These are phyloP conservation scores for Exophiala oligosperma DNA, from an alignment of 2,329 filamentous ascomycete species.

Conservation along the genomic window DNA sequence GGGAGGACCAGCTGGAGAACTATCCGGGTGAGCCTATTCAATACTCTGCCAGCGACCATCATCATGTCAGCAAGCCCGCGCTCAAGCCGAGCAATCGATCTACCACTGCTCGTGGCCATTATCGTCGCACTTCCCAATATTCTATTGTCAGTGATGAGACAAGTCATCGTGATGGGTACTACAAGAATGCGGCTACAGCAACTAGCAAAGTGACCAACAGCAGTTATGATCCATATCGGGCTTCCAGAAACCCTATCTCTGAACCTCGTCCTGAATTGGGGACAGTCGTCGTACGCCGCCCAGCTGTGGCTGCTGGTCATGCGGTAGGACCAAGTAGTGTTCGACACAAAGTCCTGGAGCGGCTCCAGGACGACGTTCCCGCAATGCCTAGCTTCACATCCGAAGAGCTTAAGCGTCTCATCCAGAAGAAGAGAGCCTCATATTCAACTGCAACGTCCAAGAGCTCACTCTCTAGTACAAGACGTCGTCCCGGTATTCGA, in stretches of 20 bases:
- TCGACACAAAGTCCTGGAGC: slow-evolving; percentile 11
- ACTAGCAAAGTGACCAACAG: slow-evolving; percentile 47
- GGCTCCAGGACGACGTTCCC: slow-evolving; percentile 18
- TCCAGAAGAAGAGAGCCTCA: slow-evolving; percentile 24
- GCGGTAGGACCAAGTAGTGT: slow-evolving; percentile 33
- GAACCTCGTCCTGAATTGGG: slow-evolving; percentile 59
- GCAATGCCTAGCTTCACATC: slow-evolving; percentile 22
- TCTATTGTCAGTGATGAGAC: slow-evolving; percentile 58
- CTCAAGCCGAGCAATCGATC: slow-evolving; percentile 35
- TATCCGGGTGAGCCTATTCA: slow-evolving; percentile 73
- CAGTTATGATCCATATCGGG: slow-evolving; percentile 83
- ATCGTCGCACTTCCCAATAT: slow-evolving; percentile 54
- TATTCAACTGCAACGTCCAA: slow-evolving; percentile 37
- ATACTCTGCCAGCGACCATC: slow-evolving; percentile 90
- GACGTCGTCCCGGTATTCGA: slow-evolving; percentile 40
- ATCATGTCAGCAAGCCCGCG: slow-evolving; percentile 61
- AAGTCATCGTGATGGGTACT: slow-evolving; percentile 49
- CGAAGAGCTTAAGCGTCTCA: slow-evolving; percentile 23
- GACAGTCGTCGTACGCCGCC: slow-evolving; percentile 68
- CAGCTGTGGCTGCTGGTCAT: slow-evolving; percentile 35
- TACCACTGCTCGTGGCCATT: slow-evolving; percentile 31
- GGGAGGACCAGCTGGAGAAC: slow-evolving; percentile 81
- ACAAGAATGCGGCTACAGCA: slow-evolving; percentile 47
- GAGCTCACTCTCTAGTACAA: slow-evolving; percentile 50
- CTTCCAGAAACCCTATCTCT: slow-evolving; percentile 58